Base-by-base conservation (phyloP, 2,329 filamentous ascomycete genomes). In the Colletotrichum liaoningense region DNA sequence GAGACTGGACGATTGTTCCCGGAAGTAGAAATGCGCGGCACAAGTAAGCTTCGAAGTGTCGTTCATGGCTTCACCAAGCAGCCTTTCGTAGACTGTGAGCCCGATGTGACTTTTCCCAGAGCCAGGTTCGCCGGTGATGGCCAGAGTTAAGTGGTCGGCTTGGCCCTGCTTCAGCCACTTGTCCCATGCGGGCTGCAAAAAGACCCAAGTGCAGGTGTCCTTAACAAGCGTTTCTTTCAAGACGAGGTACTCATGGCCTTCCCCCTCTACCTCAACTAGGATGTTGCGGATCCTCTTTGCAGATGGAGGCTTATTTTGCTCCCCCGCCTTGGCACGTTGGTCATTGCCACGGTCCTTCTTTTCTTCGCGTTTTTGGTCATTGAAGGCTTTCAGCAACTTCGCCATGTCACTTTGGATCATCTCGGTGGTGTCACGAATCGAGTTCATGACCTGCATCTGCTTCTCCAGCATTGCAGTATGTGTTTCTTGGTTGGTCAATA, bases 11-110 rank as follows among this genome's bases (percentile, higher is more conserved):
- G 78, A 72, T 19, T 83, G 81, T 54, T 83, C 81, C 1, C 81
- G 80, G 67, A 84, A 84, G 62, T 82, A 84, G 66, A 83, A 84
- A 54, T 83, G 80, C 1, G 76, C 77, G 1, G 79, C 77, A 22
- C 77, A 79, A 1, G 77, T 77, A 30, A 70, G 71, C 0, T 73
- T 67, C 1, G 68, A 46, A 2, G 77, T 28, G 19, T 80, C 77
- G 0, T 75, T 74, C 0, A 57, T 30, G 0, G 74, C 76, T 11
- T 71, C 52, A 0, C 74, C 54, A 0, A 67, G 57, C 2, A 81
- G 63, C 9, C 66, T 77, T 46, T 79, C 77, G n/a, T 78, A 72
- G 0, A 80, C 26, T 0, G 71, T 65, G 0, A 78, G 78, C 0
- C 78, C 80, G 0, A 84, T 63, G 12, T 81, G 78, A 16, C 81